Evolutionary conservation across 2,329 filamentous ascomycete genomes (phyloP).

Genomic region (Phaeosphaeria sp.): DNA sequence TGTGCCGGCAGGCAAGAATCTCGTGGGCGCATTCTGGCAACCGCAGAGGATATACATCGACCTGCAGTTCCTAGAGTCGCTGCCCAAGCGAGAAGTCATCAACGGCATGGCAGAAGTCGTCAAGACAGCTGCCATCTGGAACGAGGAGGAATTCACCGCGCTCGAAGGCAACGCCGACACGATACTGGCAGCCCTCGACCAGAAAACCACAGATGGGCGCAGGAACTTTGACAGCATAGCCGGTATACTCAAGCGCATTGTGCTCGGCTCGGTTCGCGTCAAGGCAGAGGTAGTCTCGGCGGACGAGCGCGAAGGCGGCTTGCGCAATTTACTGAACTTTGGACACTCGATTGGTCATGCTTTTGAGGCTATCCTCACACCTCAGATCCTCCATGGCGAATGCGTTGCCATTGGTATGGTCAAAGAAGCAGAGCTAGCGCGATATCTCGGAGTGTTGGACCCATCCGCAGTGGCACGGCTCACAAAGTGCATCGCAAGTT

Average conservation of each 20-base stretch:
- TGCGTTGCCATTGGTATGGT: constrained; percentile 98
- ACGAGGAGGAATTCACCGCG: constrained; percentile 82
- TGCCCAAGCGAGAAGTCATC: constrained; percentile 91
- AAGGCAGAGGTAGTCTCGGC: constrained; percentile 94
- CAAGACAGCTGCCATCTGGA: constrained; percentile 97
- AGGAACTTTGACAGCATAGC: constrained; percentile 72
- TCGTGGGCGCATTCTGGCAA: constrained; percentile 97
- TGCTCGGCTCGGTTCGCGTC: constrained; percentile 87
- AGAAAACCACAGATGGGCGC: constrained; percentile 61
- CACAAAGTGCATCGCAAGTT: constrained; percentile 92
- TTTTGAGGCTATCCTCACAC: constrained; percentile 92
- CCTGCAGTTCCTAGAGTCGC: constrained; percentile 85
- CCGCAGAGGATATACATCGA: constrained; percentile 94
- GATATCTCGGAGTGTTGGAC: constrained; percentile 83
- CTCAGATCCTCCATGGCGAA: constrained; percentile 94
- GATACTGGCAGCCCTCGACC: constrained; percentile 76
- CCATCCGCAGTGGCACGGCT: constrained; percentile 88
- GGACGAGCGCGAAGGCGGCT: constrained; percentile 91
- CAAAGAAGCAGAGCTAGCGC: constrained; percentile 92
- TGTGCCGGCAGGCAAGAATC: constrained; percentile 92
- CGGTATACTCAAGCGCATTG: constrained; percentile 64
- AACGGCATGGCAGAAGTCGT: constrained; percentile 99
- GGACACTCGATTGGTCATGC: constrained; percentile 98
- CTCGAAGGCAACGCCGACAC: constrained; percentile 81
- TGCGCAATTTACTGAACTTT: constrained; percentile 95